Conservation (phyloP, 1,139 yeast species). For the Saccharomycopsis hybrid region DNA sequence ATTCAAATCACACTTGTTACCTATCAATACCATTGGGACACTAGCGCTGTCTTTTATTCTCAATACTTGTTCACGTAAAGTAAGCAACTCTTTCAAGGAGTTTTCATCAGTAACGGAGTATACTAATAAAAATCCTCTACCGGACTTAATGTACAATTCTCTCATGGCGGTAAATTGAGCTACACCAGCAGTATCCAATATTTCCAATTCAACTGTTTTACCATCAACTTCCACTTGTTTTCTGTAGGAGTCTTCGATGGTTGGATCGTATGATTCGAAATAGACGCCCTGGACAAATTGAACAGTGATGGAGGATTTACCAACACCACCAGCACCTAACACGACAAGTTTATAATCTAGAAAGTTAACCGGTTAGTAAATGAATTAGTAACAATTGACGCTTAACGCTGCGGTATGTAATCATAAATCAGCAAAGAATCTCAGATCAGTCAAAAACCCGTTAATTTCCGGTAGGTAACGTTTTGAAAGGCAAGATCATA, state of each 20-base stretch:
- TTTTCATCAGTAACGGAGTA: slow-evolving; percentile 77
- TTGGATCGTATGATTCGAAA: slow-evolving; percentile 94
- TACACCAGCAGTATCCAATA: slow-evolving; percentile 96
- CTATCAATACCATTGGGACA: slow-evolving; percentile 70
- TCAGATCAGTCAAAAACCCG: no score
- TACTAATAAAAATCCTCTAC: slow-evolving; percentile 83
- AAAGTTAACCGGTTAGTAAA: background rate
- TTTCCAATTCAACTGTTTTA: slow-evolving; percentile 84
- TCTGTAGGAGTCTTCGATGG: slow-evolving; percentile 93
- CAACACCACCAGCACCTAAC: slow-evolving; percentile 98
- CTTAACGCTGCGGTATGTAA: no score
- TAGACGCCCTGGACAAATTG: slow-evolving; percentile 87
- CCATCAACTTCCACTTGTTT: slow-evolving; percentile 91
- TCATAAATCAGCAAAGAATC: no score
- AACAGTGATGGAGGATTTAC: slow-evolving; percentile 90
- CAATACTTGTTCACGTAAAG: slow-evolving; percentile 76
- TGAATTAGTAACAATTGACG: no score
- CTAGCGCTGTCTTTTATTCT: slow-evolving; percentile 75
- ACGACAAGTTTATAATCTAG: slow-evolving; percentile 73
- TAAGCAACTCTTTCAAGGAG: slow-evolving; percentile 71
- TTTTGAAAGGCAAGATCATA: no score
- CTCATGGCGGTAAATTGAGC: slow-evolving; percentile 96
- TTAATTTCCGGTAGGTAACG: no score
- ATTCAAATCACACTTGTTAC: slow-evolving; percentile 73
- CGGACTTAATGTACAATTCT: slow-evolving; percentile 85